Evolutionary conservation across 495 filamentous ascomycete genomes (phyloP).

Genomic region (Xylaria bambusicola): DNA sequence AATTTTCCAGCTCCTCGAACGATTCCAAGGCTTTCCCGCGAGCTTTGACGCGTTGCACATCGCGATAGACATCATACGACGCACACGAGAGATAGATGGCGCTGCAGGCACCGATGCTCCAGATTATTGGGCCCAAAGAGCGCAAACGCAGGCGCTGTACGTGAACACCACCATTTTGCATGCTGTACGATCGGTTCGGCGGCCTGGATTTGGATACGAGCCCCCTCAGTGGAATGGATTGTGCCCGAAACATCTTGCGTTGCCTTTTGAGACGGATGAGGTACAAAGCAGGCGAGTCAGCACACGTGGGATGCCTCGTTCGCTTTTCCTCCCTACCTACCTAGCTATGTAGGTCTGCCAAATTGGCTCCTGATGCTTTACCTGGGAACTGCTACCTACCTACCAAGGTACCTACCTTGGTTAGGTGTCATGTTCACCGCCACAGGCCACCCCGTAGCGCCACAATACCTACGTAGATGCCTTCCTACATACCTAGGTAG

Average conservation of each 20-base stretch:
- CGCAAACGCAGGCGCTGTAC: conserved; percentile 13
- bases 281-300: too few species aligned
- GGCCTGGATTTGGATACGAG: neutral
- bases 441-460: too few species aligned
- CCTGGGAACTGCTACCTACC: too few species aligned
- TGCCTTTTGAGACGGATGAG: too few species aligned
- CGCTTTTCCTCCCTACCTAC: too few species aligned
- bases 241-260: conserved; percentile 7
- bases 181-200: neutral
- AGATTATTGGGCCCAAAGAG: conserved; percentile 28
- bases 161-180: neutral
- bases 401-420: too few species aligned
- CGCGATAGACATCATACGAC: conserved; percentile 30
- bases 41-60: conserved; percentile 20
- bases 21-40: conserved; percentile 1
- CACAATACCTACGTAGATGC: too few species aligned
- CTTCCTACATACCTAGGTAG: too few species aligned
- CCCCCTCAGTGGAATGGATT: neutral
- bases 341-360: too few species aligned
- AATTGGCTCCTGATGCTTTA: too few species aligned
- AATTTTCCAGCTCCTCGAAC: conserved; percentile 24
- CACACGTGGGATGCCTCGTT: too few species aligned
- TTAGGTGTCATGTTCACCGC: too few species aligned
- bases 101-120: conserved; percentile 26
- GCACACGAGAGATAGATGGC: conserved; percentile 34